These are phyloP conservation scores for Globisporangium splendens DNA, from an alignment of 352 stramenopile species.

Conservation along the genomic window DNA sequence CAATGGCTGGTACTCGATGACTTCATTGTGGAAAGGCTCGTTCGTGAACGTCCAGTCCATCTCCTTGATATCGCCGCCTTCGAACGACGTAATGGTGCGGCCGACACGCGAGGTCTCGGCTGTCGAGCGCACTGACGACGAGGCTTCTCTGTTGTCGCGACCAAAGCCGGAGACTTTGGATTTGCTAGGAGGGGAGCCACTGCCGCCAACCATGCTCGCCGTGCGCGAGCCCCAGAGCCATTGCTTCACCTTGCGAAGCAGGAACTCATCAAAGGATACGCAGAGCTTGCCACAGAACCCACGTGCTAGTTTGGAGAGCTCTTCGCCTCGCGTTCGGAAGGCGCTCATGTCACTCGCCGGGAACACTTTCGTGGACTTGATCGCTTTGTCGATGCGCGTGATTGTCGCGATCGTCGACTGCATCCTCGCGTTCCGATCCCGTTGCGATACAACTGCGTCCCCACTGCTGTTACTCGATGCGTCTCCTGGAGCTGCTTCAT, in stretches of 20 bases:
- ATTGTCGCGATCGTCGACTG: constrained; percentile 39
- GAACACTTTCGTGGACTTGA: constrained; percentile 52
- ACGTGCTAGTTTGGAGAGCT: constrained; percentile 39
- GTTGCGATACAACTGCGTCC: neutral
- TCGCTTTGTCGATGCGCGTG: constrained; percentile 39
- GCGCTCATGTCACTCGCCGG: constrained; percentile 66
- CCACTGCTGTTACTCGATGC: constrained; percentile 5
- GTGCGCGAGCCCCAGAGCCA: constrained; percentile 23
- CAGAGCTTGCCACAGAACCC: constrained; percentile 60
- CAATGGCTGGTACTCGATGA: constrained; percentile 46
- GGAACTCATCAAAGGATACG: constrained; percentile 44
- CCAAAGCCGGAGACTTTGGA: constrained; percentile 6
- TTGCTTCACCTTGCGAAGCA: constrained; percentile 45
- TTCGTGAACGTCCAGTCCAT: constrained; percentile 71
- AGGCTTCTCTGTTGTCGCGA: constrained; percentile 28
- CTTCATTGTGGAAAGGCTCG: constrained; percentile 42
- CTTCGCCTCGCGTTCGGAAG: constrained; percentile 50
- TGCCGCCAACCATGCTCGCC: constrained; percentile 4
- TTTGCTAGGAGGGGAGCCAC: constrained; percentile 12
- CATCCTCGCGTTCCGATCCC: constrained; percentile 29
- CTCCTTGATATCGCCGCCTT: constrained; percentile 28
- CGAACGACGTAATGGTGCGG: constrained; percentile 35
- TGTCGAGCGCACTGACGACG: constrained; percentile 18
- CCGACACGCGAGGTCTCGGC: constrained; percentile 26
- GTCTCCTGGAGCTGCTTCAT: constrained; percentile 18